phyloP scores from a whole-genome alignment of 805 yeast genomes.

The Clavispora fructus region DNA sequence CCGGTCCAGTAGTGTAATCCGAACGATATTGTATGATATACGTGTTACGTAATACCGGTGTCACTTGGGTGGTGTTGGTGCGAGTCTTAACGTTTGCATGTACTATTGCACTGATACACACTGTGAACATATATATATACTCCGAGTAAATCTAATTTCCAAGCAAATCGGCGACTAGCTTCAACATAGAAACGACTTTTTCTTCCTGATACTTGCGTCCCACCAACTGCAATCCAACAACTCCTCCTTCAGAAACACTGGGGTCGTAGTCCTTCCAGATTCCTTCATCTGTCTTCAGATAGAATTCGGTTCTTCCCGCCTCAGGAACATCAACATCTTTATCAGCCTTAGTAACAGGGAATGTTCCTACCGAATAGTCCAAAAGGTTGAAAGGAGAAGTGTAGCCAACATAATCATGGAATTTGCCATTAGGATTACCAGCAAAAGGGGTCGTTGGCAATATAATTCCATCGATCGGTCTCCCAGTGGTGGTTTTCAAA shows the following conservation, averaged over 20 bases:
- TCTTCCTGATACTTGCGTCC: slow-evolving; percentile 61
- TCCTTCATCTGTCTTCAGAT: slow-evolving; percentile 39
- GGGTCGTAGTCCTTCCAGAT: slow-evolving; percentile 43
- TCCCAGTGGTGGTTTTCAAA: slow-evolving; percentile 28
- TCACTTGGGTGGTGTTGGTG: too few species aligned
- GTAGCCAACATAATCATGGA: slow-evolving; percentile 39
- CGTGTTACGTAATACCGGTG: too few species aligned
- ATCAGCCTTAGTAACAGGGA: slow-evolving; percentile 59
- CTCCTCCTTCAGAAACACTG: slow-evolving; percentile 50
- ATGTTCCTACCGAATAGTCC: slow-evolving; percentile 26
- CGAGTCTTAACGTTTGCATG: too few species aligned
- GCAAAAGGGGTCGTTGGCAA: slow-evolving; percentile 46
- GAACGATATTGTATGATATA: too few species aligned
- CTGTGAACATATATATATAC: too few species aligned
- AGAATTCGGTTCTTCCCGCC: slow-evolving; percentile 15
- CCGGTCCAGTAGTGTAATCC: too few species aligned
- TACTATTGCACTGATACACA: too few species aligned
- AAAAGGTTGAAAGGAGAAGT: slow-evolving; percentile 35
- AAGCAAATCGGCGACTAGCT: slow-evolving; percentile 6
- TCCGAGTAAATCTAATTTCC: neutral
- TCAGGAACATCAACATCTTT: slow-evolving; percentile 26
- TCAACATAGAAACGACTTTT: slow-evolving; percentile 47
- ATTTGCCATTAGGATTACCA: slow-evolving; percentile 30
- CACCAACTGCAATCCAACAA: slow-evolving; percentile 62
- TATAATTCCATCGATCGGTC: slow-evolving; percentile 44